These are phyloP conservation scores for Copromyces sp. DNA, from an alignment of 495 filamentous ascomycete species.

Conservation along the genomic window DNA sequence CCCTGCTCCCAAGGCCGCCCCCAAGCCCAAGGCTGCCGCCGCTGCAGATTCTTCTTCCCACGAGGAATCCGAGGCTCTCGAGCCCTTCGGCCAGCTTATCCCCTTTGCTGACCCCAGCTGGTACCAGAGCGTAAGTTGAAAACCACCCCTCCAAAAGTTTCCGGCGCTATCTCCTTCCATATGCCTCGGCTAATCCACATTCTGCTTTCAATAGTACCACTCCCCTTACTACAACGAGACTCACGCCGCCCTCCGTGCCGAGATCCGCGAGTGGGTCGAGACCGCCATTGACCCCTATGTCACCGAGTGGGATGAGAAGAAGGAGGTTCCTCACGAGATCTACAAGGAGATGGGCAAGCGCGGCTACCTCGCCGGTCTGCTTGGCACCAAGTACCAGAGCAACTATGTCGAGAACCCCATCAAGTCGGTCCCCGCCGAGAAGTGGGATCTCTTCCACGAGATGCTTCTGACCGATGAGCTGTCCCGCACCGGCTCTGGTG, in stretches of 20 bases:
- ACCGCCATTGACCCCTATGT: constrained; percentile 83
- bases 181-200: background rate
- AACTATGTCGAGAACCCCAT: constrained; percentile 60
- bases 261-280: constrained; percentile 88
- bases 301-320: constrained; percentile 93
- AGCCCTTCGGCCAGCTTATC: constrained; percentile 76
- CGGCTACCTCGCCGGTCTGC: constrained; percentile 82
- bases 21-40: constrained; percentile 42
- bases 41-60: constrained; percentile 38
- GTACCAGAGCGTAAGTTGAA: constrained; percentile 80
- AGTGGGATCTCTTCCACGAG: constrained; percentile 98
- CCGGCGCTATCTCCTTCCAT: background rate
- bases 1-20: constrained; percentile 23
- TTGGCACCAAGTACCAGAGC: constrained; percentile 72
- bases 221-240: constrained; percentile 93
- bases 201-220: constrained; percentile 57
- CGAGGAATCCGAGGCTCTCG: constrained; percentile 58
- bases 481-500: constrained; percentile 76
- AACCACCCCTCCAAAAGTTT: background rate
- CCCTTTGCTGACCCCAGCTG: constrained; percentile 88
- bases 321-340: constrained; percentile 73
- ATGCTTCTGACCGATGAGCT: constrained; percentile 90
- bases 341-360: constrained; percentile 93
- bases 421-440: constrained; percentile 68
- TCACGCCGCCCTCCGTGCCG: constrained; percentile 78